Percentiles rank a stretch among this genome's conserved stretches.
These are phyloP conservation scores for Leucocoprinus leucothites DNA, from an alignment of 768 basidiomycete species.

Conservation along the genomic window DNA sequence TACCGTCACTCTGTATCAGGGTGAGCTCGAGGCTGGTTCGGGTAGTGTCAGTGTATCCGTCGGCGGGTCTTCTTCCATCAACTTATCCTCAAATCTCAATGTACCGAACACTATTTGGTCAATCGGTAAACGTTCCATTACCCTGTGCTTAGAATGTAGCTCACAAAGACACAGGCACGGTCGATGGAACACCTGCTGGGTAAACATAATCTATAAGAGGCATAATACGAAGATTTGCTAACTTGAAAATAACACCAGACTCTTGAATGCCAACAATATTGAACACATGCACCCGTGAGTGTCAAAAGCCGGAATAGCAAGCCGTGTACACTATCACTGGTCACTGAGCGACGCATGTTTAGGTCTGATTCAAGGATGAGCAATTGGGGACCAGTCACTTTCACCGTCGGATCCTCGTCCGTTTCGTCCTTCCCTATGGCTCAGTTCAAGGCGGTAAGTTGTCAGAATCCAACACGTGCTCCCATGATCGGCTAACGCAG, in stretches of 20 bases:
- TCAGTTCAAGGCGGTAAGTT: constrained; percentile 37
- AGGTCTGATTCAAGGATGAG: constrained; percentile 45
- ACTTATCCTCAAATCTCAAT: constrained; percentile 27
- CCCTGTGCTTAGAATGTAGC: background rate
- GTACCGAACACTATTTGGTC: constrained; percentile 39
- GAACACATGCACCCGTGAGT: constrained; percentile 47
- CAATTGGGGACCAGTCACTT: constrained; percentile 44
- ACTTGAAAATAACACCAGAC: constrained; percentile 18
- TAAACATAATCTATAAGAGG: constrained; percentile 11
- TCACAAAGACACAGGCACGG: constrained; percentile 27
- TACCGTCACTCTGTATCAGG: constrained; percentile 41
- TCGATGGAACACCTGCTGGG: constrained; percentile 45
- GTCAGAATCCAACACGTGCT: background rate
- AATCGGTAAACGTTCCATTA: constrained; percentile 28
- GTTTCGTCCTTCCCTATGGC: constrained; percentile 46
- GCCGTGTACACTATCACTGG: background rate
- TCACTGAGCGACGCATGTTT: background rate
- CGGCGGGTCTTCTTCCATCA: constrained; percentile 34
- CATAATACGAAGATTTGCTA: background rate
- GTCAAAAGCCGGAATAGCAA: background rate
- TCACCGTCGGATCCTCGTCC: constrained; percentile 38
- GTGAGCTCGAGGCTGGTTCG: constrained; percentile 42
- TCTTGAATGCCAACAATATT: constrained; percentile 49
- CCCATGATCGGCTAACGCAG: background rate
- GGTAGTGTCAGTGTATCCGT: constrained; percentile 38